Conservation (phyloP, 2,329 filamentous ascomycete genomes). For the Aspergillus sp. region DNA sequence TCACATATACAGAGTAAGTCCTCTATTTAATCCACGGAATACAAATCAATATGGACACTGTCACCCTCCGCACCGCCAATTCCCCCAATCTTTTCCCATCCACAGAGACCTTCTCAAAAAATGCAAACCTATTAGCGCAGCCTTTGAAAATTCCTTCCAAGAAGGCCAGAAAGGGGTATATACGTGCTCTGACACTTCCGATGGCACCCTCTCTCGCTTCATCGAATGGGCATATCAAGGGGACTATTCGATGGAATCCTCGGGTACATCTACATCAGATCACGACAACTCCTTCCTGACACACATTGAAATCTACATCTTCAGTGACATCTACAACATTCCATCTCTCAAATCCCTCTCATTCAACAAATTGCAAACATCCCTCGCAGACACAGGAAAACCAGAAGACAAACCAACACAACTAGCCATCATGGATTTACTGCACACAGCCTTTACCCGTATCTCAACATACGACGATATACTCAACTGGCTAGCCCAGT, state of each 20-base stretch:
- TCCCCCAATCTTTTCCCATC: too few relatives aligned
- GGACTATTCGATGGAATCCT: slow-evolving; percentile 4
- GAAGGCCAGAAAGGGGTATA: slow-evolving; percentile 2
- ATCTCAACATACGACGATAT: neutral
- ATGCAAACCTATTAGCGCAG: neutral
- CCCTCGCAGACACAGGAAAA: neutral
- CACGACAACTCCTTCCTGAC: neutral
- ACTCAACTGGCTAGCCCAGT: slow-evolving; percentile 6
- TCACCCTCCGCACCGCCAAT: too few relatives aligned
- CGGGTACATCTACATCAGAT: neutral
- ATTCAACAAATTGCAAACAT: neutral
- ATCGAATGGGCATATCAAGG: slow-evolving; percentile 7
- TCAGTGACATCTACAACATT: neutral
- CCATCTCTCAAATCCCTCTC: neutral
- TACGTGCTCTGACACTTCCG: slow-evolving; percentile 4
- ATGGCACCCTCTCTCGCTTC: slow-evolving; percentile 5
- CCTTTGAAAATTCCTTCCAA: neutral
- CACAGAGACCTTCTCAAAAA: neutral
- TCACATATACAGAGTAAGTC: too few relatives aligned
- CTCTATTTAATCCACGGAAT: too few relatives aligned
- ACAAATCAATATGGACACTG: too few relatives aligned
- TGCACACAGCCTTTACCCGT: slow-evolving; percentile 1
- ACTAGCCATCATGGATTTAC: neutral
- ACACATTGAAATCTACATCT: neutral
- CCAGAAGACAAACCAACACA: slow-evolving; percentile 1